Base-by-base conservation (phyloP, 1,284 basidiomycete species). In the Pyrrhoderma lamaoense region DNA sequence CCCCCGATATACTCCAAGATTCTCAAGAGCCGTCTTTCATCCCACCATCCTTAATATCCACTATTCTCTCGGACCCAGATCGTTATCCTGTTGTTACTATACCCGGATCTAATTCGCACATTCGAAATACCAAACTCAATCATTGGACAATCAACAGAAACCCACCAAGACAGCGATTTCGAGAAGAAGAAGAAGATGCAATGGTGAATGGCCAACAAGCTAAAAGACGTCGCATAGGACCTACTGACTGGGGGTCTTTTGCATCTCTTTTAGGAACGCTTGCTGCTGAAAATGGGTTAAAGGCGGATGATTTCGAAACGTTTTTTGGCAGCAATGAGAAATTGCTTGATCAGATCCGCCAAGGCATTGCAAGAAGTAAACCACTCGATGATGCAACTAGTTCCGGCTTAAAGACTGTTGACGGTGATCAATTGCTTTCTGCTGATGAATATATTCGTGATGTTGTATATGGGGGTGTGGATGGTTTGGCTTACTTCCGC, bases 391-490 rank as follows among this genome's bases (percentile, higher is more conserved):
- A 57, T 19, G 45, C 54, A 43, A 7, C 16, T 14, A 5, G 7
- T 16, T 11, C 11, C 11, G 27, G 5, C 27, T 31, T 11, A 31
- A 31, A 5, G 27, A 5, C 27, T 31, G 27, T 31, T 5, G 27
- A 31, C 27, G 16, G 55, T 58, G 11, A 57, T 64, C 13, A 62
- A 64, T 3, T 80, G 80, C 57, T 86, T 75, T 74, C 73, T 64
- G 82, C 76, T 1, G 80, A 85, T 63, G 72, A 70, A 22, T 85
- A 83, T 60, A 50, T 89, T 14, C 66, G 74, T 25, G 82, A 87
- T 60, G 62, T 86, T 7, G 84, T 88, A 0, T 89, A 88, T 59
- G 86, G 86, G 0, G 85, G 86, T 35, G 68, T 76, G 0, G 82
- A 85, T 53, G 86, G 85, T 1, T 66, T 80, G 22, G 85, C 85